Evolutionary conservation across 2,329 filamentous ascomycete genomes (phyloP).

Genomic region (Ploettnerulaceae sp.): DNA sequence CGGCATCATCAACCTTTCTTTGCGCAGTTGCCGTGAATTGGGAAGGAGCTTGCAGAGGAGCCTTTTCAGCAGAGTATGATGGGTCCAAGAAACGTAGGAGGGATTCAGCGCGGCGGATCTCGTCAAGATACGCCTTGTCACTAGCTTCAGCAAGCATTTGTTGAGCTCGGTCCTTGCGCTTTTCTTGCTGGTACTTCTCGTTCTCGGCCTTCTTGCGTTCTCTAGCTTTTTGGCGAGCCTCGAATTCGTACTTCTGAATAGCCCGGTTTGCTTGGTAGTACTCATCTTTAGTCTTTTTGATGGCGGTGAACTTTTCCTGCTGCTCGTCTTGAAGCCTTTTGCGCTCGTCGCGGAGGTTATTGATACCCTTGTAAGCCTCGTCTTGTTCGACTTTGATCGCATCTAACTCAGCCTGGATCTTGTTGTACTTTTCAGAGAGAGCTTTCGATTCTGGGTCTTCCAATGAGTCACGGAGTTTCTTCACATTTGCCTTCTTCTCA

Average conservation of each 20-base stretch:
- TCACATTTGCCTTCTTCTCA: slow-evolving; percentile 79
- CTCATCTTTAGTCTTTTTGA: slow-evolving; percentile 84
- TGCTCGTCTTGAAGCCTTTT: slow-evolving; percentile 79
- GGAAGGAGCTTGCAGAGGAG: slow-evolving; percentile 60
- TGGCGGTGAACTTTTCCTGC: slow-evolving; percentile 75
- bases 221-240: slow-evolving; percentile 68
- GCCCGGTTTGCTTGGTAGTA: slow-evolving; percentile 81
- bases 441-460: slow-evolving; percentile 90
- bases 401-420: slow-evolving; percentile 84
- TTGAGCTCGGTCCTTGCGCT: slow-evolving; percentile 71
- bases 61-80: slow-evolving; percentile 57
- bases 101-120: slow-evolving; percentile 84
- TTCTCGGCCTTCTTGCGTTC: slow-evolving; percentile 81
- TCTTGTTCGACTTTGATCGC: slow-evolving; percentile 89
- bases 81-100: slow-evolving; percentile 92
- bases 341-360: slow-evolving; percentile 77
- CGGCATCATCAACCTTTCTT: slow-evolving; percentile 79
- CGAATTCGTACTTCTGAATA: slow-evolving; percentile 76
- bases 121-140: slow-evolving; percentile 83
- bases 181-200: slow-evolving; percentile 64
- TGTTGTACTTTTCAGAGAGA: slow-evolving; percentile 78
- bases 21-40: slow-evolving; percentile 74
- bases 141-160: slow-evolving; percentile 75
- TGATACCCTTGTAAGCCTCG: slow-evolving; percentile 82
- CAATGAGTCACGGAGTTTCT: slow-evolving; percentile 80